Evolutionary conservation across 2,329 filamentous ascomycete genomes (phyloP).

Genomic region (Atkinsonella texensis): DNA sequence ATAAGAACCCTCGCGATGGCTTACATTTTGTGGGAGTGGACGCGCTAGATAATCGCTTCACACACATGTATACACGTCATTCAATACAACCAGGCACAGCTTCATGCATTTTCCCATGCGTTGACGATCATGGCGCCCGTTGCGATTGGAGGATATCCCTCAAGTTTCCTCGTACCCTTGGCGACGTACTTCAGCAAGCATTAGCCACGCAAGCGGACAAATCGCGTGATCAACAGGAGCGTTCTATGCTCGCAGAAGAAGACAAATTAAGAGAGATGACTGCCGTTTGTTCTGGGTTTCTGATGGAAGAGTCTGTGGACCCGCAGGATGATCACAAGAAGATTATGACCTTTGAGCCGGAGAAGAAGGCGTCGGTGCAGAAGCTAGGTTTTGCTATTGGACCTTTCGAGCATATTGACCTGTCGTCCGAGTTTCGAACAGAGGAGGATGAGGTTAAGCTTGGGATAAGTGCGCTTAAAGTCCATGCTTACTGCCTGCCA

Average conservation of each 20-base stretch:
- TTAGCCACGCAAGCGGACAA: conserved; percentile 29
- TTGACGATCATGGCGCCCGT: conserved; percentile 72
- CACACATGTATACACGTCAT: conserved; percentile 83
- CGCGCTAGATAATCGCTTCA: conserved; percentile 68
- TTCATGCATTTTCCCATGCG: conserved; percentile 82
- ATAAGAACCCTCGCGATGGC: conserved; percentile 68
- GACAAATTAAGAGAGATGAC: conserved; percentile 82
- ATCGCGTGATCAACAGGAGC: conserved; percentile 28
- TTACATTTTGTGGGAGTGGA: conserved; percentile 85
- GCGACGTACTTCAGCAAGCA: conserved; percentile 53
- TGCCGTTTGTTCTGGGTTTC: conserved; percentile 80
- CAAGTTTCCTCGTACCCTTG: conserved; percentile 73
- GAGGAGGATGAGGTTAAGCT: conserved; percentile 88
- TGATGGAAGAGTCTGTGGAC: conserved; percentile 73
- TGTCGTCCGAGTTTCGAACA: conserved; percentile 73
- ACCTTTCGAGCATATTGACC: conserved; percentile 85
- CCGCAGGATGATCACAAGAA: conserved; percentile 70
- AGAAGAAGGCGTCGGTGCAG: conserved; percentile 64
- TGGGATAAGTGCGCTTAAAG: conserved; percentile 73
- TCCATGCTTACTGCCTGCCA: conserved; percentile 86
- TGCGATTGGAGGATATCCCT: conserved; percentile 84
- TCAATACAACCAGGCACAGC: conserved; percentile 66
- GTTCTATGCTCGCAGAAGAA: conserved; percentile 48
- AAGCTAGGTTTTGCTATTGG: conserved; percentile 91
- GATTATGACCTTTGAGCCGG: conserved; percentile 72